phyloP scores from a whole-genome alignment of 805 yeast species.

The Lipomyces yamanashiensis region DNA sequence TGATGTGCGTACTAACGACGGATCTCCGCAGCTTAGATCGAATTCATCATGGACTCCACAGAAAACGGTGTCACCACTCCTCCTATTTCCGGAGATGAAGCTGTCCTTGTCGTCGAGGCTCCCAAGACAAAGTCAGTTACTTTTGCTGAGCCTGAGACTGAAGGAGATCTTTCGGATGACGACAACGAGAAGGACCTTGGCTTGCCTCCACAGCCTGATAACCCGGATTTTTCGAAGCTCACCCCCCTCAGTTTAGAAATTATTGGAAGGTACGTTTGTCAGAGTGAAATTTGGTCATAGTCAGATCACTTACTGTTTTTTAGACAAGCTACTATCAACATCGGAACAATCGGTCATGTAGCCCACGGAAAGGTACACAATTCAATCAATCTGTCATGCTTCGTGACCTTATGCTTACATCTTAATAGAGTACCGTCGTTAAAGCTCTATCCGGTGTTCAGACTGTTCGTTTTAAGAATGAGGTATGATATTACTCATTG shows the following conservation, averaged over 20 bases:
- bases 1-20: too few relatives aligned
- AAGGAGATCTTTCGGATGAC: slow-evolving; percentile 65
- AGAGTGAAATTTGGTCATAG: neutral
- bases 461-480: slow-evolving; percentile 98
- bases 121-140: slow-evolving; percentile 73
- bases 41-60: slow-evolving; percentile 19
- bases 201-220: slow-evolving; percentile 90
- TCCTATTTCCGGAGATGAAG: slow-evolving; percentile 33
- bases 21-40: neutral
- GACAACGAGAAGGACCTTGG: slow-evolving; percentile 97
- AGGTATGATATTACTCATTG: slow-evolving; percentile 43
- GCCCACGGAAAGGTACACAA: slow-evolving; percentile 76
- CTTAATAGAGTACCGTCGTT: slow-evolving; percentile 70
- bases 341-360: slow-evolving; percentile 96
- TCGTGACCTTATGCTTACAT: neutral
- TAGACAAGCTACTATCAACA: slow-evolving; percentile 98
- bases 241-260: slow-evolving; percentile 94
- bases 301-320: slow-evolving; percentile 22
- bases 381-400: neutral
- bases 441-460: slow-evolving; percentile 98
- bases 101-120: slow-evolving; percentile 10
- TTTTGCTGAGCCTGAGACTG: slow-evolving; percentile 69
- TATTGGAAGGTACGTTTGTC: slow-evolving; percentile 56
- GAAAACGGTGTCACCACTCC: slow-evolving; percentile 34
- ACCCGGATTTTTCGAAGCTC: slow-evolving; percentile 79